These are phyloP conservation scores for Perilla frutescens DNA, from an alignment of 257 asterid genomes.

Conservation along the genomic window DNA sequence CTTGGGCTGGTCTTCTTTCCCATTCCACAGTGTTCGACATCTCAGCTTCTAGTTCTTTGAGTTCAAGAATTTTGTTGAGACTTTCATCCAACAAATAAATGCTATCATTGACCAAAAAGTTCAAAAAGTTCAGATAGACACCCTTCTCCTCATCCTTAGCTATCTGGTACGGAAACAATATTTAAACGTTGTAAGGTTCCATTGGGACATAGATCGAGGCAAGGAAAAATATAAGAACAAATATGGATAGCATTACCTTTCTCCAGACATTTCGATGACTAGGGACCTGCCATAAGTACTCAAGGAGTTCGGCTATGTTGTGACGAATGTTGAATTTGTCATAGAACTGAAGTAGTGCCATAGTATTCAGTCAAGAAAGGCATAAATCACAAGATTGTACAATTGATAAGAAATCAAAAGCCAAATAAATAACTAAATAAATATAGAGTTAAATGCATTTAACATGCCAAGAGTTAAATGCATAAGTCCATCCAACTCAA, in stretches of 20 bases:
- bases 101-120: slow-evolving; percentile 94
- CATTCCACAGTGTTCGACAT: slow-evolving; percentile 92
- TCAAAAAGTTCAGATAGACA: slow-evolving; percentile 84
- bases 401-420: neutral
- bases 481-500: neutral
- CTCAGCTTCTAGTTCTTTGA: slow-evolving; percentile 95
- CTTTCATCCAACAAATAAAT: slow-evolving; percentile 95
- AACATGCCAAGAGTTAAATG: neutral
- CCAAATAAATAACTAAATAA: neutral
- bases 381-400: slow-evolving; percentile 10
- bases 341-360: slow-evolving; percentile 72
- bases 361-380: slow-evolving; percentile 34
- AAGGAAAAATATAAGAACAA: slow-evolving; percentile 13
- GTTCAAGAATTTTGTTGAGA: slow-evolving; percentile 94
- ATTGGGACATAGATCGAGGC: slow-evolving; percentile 1
- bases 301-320: slow-evolving; percentile 97
- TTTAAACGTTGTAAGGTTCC: slow-evolving; percentile 15
- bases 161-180: slow-evolving; percentile 51
- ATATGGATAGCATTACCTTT: slow-evolving; percentile 60
- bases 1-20: slow-evolving; percentile 93
- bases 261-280: slow-evolving; percentile 97
- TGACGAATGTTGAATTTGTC: slow-evolving; percentile 99
- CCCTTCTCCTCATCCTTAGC: slow-evolving; percentile 99
- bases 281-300: slow-evolving; percentile 97
- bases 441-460: too few relatives aligned